A percentile compares a stretch with the other conserved stretches of the same genome.
These are phyloP conservation scores for Paraconiothyrium brasiliense DNA, from an alignment of 2,329 filamentous ascomycete species.

Conservation along the genomic window DNA sequence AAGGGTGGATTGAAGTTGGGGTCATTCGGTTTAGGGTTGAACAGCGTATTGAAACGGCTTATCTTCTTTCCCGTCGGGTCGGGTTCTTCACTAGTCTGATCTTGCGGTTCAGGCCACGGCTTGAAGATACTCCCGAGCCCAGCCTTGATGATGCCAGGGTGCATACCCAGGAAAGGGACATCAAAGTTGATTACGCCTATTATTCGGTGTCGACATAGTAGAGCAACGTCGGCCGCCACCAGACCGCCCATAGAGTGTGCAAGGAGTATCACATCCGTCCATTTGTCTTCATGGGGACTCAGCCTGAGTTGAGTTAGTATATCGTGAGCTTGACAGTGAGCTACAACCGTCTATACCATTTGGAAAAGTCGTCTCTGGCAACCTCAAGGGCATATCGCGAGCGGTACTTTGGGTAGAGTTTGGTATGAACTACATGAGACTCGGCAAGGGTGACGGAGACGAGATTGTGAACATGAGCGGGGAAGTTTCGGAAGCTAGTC, in stretches of 20 bases:
- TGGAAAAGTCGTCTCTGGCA: constrained; percentile 83
- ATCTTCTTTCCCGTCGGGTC: constrained; percentile 28
- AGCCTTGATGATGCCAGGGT: constrained; percentile 85
- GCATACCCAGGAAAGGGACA: constrained; percentile 86
- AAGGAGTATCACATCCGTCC: constrained; percentile 81
- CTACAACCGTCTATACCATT: constrained; percentile 63
- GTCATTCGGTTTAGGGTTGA: constrained; percentile 52
- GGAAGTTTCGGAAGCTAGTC: constrained; percentile 86
- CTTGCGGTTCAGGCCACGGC: constrained; percentile 48
- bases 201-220: constrained; percentile 79
- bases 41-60: constrained; percentile 48
- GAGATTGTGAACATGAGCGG: constrained; percentile 83
- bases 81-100: constrained; percentile 25
- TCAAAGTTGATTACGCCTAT: constrained; percentile 85
- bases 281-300: constrained; percentile 75
- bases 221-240: constrained; percentile 78
- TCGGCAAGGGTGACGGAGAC: constrained; percentile 73
- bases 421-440: constrained; percentile 84
- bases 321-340: not conserved
- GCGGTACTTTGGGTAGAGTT: constrained; percentile 83
- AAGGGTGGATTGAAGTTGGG: constrained; percentile 81
- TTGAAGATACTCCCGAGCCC: constrained; percentile 82
- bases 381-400: constrained; percentile 76
- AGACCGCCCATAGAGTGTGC: constrained; percentile 93
- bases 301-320: constrained; percentile 61